Percentiles rank a stretch among this genome's conserved stretches.
Evolutionary conservation across 306 rosid species (phyloP).

Genomic region (Lithocarpus polystachyus): DNA sequence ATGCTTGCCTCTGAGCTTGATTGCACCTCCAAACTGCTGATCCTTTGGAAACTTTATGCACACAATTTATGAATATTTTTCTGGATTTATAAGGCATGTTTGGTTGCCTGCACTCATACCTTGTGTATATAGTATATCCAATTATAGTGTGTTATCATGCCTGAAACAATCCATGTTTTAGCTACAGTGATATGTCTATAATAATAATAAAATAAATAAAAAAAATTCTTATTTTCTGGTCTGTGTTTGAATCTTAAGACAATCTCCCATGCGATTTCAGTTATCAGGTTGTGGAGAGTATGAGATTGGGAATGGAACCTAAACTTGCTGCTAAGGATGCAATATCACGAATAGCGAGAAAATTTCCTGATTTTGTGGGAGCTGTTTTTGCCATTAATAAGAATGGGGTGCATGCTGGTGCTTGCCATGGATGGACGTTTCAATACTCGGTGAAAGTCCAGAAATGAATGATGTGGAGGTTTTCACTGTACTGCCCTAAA

Average conservation of each 20-base stretch:
- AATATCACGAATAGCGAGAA: constrained; percentile 63
- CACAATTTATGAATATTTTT: background rate
- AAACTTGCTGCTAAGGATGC: constrained; percentile 78
- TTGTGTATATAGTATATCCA: background rate
- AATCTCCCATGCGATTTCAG: constrained; percentile 40
- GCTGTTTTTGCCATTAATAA: constrained; percentile 76
- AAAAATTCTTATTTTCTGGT: background rate
- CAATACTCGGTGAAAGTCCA: constrained; percentile 73
- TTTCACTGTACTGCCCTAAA: constrained; percentile 68
- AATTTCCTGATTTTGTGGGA: constrained; percentile 73
- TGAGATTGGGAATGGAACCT: constrained; percentile 92
- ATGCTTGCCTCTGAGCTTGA: background rate
- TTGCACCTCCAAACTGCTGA: background rate
- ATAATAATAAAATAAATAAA: background rate
- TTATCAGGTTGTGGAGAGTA: constrained; percentile 96
- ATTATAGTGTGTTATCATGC: background rate
- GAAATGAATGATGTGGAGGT: constrained; percentile 72
- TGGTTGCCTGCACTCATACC: background rate
- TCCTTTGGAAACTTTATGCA: background rate
- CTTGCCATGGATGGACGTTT: constrained; percentile 95
- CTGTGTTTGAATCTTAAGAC: constrained; percentile 2
- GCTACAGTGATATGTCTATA: background rate
- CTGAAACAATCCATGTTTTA: background rate
- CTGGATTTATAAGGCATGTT: background rate
- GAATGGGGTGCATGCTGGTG: constrained; percentile 82